A percentile compares a stretch with the other conserved stretches of the same genome.
Conservation (phyloP, 208 protist species). For the Lotmaria passim region DNA sequence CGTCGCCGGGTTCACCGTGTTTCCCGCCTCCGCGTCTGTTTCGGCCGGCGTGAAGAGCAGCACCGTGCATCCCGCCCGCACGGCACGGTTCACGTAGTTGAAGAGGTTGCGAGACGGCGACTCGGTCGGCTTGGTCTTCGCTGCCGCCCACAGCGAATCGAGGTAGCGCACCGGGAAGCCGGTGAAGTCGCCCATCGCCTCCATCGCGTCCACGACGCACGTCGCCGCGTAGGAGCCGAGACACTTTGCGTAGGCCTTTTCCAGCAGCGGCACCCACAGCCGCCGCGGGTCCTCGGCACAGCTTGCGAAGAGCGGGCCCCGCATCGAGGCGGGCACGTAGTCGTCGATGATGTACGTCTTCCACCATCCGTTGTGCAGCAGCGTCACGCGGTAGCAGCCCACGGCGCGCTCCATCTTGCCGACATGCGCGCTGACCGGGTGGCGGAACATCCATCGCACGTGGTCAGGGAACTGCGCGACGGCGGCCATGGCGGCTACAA, state of each 20-base stretch:
- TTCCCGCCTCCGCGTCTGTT: conserved; percentile 17
- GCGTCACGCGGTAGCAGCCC: conserved; percentile 70
- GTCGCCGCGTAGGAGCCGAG: conserved; percentile 84
- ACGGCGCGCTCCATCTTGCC: conserved; percentile 49
- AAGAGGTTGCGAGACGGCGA: conserved; percentile 25
- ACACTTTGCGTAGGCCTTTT: conserved; percentile 91
- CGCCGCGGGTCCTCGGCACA: conserved; percentile 61
- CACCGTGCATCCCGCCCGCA: conserved; percentile 36
- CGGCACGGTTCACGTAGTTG: conserved; percentile 33
- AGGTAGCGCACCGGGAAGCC: conserved; percentile 59
- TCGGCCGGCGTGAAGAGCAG: conserved; percentile 38
- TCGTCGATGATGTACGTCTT: conserved; percentile 69
- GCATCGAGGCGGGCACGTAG: conserved; percentile 65
- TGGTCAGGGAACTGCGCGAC: conserved; percentile 54
- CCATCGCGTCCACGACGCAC: conserved; percentile 54
- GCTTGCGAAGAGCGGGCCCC: conserved; percentile 50
- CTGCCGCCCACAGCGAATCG: conserved; percentile 29
- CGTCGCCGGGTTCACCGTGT: conserved; percentile 23
- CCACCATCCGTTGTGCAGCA: conserved; percentile 88
- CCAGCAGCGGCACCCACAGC: conserved; percentile 83
- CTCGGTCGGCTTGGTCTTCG: conserved; percentile 12
- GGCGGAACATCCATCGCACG: conserved; percentile 62
- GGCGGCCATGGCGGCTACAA: conserved; percentile 70
- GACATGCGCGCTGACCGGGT: conserved; percentile 47
- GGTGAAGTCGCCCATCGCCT: conserved; percentile 65